Conservation (phyloP, 2,329 filamentous ascomycete genomes). For the Colletotrichum euphorbiae region DNA sequence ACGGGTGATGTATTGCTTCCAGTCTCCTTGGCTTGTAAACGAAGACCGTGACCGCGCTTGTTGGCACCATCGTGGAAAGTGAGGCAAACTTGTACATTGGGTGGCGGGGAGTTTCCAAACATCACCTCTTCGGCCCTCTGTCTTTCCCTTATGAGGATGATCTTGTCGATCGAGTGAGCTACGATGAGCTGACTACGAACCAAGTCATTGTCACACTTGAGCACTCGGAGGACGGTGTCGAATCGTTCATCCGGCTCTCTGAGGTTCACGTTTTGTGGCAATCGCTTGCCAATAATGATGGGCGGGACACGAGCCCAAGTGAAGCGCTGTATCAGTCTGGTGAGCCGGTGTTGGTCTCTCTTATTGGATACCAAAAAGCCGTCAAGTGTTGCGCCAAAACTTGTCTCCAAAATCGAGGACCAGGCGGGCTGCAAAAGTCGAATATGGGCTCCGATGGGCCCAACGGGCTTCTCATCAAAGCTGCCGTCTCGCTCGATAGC, state of each 20-base stretch:
- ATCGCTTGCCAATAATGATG: slow-evolving; percentile 73
- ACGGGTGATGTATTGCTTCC: slow-evolving; percentile 52
- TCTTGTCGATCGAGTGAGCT: slow-evolving; percentile 84
- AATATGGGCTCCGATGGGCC: slow-evolving; percentile 84
- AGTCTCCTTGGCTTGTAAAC: slow-evolving; percentile 29
- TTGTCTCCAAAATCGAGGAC: slow-evolving; percentile 84
- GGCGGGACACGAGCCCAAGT: slow-evolving; percentile 59
- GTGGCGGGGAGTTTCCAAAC: slow-evolving; percentile 68
- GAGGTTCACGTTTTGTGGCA: slow-evolving; percentile 67
- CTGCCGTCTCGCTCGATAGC: slow-evolving; percentile 76
- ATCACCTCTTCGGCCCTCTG: slow-evolving; percentile 76
- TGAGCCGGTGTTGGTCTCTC: slow-evolving; percentile 77
- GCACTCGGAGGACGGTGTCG: slow-evolving; percentile 81
- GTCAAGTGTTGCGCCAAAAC: slow-evolving; percentile 75
- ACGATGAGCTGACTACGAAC: slow-evolving; percentile 88
- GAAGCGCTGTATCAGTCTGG: slow-evolving; percentile 70
- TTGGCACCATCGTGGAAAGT: slow-evolving; percentile 68
- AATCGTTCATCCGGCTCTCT: slow-evolving; percentile 80
- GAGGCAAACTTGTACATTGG: slow-evolving; percentile 80
- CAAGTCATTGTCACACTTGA: slow-evolving; percentile 84
- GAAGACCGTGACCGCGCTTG: slow-evolving; percentile 47
- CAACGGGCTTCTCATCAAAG: slow-evolving; percentile 80
- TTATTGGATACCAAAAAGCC: slow-evolving; percentile 86
- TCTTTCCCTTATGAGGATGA: slow-evolving; percentile 78
- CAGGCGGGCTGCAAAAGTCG: slow-evolving; percentile 83